Conservation (phyloP, 192 early-diverging fungal genomes). For the Coemansia sp. region DNA sequence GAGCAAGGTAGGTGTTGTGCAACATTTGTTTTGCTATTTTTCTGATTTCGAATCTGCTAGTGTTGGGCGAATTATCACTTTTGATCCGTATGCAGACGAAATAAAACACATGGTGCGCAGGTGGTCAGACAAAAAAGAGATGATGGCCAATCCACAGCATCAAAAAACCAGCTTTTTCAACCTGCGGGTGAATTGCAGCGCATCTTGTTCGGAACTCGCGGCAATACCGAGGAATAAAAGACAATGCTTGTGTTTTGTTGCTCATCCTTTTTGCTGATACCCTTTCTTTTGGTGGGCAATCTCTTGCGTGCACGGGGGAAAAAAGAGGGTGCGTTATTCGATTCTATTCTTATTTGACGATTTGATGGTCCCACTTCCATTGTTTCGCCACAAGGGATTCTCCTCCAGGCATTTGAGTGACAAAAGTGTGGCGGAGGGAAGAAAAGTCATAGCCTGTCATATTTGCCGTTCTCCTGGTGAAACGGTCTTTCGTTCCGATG, state of each 20-base stretch:
- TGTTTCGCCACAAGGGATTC: slow-evolving; percentile 2
- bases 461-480: background rate
- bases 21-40: background rate
- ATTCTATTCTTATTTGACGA: background rate
- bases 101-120: background rate
- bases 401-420: slow-evolving; percentile 6
- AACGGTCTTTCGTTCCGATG: too few species aligned
- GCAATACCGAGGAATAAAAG: background rate
- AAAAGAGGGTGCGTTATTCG: background rate
- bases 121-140: background rate
- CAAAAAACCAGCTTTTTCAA: background rate
- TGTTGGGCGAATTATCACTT: background rate
- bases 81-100: background rate
- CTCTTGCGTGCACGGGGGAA: background rate
- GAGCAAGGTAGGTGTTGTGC: too few species aligned
- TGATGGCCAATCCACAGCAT: background rate
- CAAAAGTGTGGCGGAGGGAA: background rate
- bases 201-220: background rate
- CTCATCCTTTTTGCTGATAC: slow-evolving; percentile 2
- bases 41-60: slow-evolving; percentile 8
- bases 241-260: background rate
- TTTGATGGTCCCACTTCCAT: background rate
- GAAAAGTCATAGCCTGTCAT: background rate
- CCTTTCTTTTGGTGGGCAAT: background rate
- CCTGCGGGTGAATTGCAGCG: slow-evolving; percentile 6